These are phyloP conservation scores for Hypsizygus ulmarius DNA, from an alignment of 1,284 basidiomycete species.

Conservation along the genomic window DNA sequence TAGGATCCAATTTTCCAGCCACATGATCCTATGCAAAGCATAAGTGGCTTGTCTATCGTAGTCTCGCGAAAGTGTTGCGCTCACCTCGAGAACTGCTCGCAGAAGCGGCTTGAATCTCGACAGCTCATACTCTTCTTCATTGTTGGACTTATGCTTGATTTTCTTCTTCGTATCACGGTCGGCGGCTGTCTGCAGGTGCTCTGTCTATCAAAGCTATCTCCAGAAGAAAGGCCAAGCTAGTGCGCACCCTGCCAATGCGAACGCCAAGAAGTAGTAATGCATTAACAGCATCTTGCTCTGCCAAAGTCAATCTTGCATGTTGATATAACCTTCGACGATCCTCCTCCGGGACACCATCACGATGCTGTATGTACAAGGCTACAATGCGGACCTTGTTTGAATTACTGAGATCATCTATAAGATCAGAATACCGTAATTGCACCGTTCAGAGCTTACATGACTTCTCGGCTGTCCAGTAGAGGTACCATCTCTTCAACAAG, in stretches of 20 bases:
- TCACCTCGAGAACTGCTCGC: conserved; percentile 80
- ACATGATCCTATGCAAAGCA: conserved; percentile 70
- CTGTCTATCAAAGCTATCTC: conserved; percentile 1
- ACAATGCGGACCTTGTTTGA: conserved; percentile 95
- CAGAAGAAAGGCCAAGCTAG: not conserved
- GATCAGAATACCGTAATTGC: conserved; percentile 3
- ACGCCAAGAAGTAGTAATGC: conserved; percentile 83
- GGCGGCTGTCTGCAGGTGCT: conserved; percentile 49
- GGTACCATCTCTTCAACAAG: conserved; percentile 99
- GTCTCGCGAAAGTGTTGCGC: not conserved
- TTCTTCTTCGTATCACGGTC: conserved; percentile 79
- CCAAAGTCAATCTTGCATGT: conserved; percentile 86
- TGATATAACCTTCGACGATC: conserved; percentile 94
- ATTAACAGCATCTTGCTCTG: conserved; percentile 95
- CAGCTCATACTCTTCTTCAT: conserved; percentile 92
- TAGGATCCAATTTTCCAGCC: conserved; percentile 73
- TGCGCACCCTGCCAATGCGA: conserved; percentile 77
- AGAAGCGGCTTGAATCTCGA: conserved; percentile 91
- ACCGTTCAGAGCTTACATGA: conserved; percentile 56
- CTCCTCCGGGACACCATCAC: conserved; percentile 97
- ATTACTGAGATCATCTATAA: conserved; percentile 52
- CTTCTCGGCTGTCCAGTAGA: conserved; percentile 81
- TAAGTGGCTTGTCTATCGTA: not conserved
- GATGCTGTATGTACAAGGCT: conserved; percentile 92
- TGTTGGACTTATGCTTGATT: conserved; percentile 71